Evolutionary conservation across 1,284 basidiomycete genomes (phyloP).

Genomic region (Marasmius sp.): DNA sequence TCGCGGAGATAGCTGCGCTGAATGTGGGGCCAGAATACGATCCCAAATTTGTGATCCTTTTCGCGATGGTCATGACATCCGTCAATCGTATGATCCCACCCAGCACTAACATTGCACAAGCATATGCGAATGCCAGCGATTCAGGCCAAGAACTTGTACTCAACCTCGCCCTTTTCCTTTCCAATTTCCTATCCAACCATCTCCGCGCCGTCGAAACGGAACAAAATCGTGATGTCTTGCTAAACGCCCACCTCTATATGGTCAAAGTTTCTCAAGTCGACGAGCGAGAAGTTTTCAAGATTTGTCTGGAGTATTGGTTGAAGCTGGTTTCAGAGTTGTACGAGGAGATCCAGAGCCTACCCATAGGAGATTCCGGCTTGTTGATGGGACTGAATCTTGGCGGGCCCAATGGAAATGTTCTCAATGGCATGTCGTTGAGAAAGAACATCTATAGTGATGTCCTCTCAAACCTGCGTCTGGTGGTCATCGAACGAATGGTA

Average conservation of each 20-base stretch:
- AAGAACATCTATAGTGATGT: slow-evolving; percentile 97
- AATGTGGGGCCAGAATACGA: slow-evolving; percentile 99
- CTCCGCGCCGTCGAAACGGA: slow-evolving; percentile 92
- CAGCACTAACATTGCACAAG: slow-evolving; percentile 91
- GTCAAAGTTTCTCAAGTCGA: slow-evolving; percentile 99
- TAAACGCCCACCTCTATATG: slow-evolving; percentile 98
- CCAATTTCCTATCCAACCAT: slow-evolving; percentile 94
- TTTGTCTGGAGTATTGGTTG: slow-evolving; percentile 98
- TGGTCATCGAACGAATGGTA: slow-evolving; percentile 99
- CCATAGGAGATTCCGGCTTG: slow-evolving; percentile 91
- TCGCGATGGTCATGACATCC: slow-evolving; percentile 98
- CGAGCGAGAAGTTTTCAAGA: slow-evolving; percentile 99
- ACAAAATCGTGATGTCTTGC: slow-evolving; percentile 87
- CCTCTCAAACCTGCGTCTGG: slow-evolving; percentile 90
- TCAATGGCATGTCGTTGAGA: slow-evolving; percentile 78
- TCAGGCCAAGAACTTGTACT: slow-evolving; percentile 96
- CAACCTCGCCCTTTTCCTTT: slow-evolving; percentile 95
- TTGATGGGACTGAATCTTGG: slow-evolving; percentile 92
- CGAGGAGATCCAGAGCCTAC: slow-evolving; percentile 92
- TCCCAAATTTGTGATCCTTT: slow-evolving; percentile 95
- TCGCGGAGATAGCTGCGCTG: slow-evolving; percentile 95
- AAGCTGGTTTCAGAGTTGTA: slow-evolving; percentile 99
- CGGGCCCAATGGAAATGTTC: slow-evolving; percentile 62
- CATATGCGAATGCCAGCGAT: slow-evolving; percentile 90
- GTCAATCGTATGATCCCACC: slow-evolving; percentile 98